Conservation (phyloP, 768 basidiomycete genomes). For the Suillus paluster region DNA sequence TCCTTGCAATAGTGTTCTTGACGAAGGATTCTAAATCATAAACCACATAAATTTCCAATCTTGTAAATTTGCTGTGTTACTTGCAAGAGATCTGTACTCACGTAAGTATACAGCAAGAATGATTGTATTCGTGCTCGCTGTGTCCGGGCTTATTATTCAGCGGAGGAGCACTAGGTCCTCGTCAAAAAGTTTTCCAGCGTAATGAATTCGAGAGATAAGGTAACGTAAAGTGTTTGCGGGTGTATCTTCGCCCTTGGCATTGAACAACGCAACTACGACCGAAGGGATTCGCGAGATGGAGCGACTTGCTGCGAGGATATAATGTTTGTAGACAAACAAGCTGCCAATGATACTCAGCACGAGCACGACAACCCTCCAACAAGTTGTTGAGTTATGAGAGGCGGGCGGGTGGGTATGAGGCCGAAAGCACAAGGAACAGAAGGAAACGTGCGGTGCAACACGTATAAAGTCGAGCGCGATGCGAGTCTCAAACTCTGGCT, state of each 20-base stretch:
- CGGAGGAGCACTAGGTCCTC: background rate
- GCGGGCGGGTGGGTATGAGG: background rate
- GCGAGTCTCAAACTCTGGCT: background rate
- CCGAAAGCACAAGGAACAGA: background rate
- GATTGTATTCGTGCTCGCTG: too few relatives aligned
- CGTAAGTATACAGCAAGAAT: background rate
- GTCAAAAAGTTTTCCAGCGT: too few relatives aligned
- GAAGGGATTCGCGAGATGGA: background rate
- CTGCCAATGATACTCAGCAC: background rate
- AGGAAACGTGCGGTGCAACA: background rate
- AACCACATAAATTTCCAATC: background rate
- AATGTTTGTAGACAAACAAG: background rate
- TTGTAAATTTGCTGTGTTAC: background rate
- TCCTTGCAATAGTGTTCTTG: background rate
- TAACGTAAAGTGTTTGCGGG: background rate
- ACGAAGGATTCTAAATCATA: background rate
- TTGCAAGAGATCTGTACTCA: background rate
- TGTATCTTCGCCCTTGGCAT: background rate
- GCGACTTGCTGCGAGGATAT: background rate
- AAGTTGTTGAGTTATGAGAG: background rate
- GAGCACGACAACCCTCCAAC: background rate
- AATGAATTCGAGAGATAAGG: too few relatives aligned
- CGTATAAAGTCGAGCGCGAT: background rate
- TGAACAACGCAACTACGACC: background rate
- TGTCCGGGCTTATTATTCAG: background rate